These are phyloP conservation scores for Dactylis glomerata DNA, from an alignment of 176 grass and related monocot genomes.

Conservation along the genomic window DNA sequence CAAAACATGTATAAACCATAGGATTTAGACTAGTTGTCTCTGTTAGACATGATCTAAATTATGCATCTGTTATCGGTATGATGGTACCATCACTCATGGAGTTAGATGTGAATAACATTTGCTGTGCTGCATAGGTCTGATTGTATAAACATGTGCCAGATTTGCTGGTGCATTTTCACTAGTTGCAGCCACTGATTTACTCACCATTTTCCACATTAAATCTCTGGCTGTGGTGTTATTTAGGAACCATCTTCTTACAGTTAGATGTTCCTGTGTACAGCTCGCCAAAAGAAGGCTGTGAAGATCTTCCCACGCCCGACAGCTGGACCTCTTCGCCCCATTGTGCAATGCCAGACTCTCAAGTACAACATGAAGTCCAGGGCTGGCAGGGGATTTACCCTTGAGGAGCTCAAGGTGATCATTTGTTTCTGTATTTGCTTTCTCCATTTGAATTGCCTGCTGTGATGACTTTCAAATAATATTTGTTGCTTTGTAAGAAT, in stretches of 20 bases:
- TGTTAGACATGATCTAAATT: neutral
- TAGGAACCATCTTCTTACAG: neutral
- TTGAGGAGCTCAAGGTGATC: slow-evolving; percentile 82
- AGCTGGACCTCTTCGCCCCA: slow-evolving; percentile 57
- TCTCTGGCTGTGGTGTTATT: too few species aligned
- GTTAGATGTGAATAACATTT: neutral
- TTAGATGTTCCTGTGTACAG: slow-evolving; percentile 11
- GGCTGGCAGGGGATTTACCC: too few species aligned
- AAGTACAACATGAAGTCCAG: slow-evolving; percentile 98
- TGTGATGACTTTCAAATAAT: too few species aligned
- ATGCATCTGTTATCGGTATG: neutral
- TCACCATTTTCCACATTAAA: neutral
- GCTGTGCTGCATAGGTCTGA: too few species aligned
- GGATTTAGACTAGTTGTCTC: neutral
- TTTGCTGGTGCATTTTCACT: too few species aligned
- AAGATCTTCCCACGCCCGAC: slow-evolving; percentile 88
- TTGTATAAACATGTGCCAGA: too few species aligned
- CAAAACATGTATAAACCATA: neutral
- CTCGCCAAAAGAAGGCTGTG: slow-evolving; percentile 82
- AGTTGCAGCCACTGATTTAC: too few species aligned
- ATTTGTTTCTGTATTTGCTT: neutral
- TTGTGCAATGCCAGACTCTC: slow-evolving; percentile 74
- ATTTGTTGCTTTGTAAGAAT: too few species aligned
- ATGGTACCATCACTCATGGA: neutral
- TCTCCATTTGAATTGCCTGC: too few species aligned